phyloP scores from a whole-genome alignment of 192 early-diverging fungal species.

The Coemansia sp. region DNA sequence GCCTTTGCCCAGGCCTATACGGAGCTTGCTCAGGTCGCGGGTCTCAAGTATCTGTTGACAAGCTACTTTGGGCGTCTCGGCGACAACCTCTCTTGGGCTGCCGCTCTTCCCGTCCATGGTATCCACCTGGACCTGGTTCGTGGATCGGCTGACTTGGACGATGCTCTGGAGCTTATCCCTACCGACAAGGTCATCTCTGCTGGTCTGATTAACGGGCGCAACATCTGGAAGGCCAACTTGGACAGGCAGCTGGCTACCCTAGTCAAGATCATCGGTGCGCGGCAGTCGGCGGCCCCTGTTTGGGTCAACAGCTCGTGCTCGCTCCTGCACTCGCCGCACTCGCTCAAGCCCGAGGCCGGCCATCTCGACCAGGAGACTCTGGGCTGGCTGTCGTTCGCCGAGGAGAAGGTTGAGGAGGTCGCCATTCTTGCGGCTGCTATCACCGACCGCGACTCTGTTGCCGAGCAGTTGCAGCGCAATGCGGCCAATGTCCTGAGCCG shows the following conservation, averaged over 20 bases:
- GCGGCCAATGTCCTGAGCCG: constrained; percentile 65
- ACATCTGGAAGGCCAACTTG: constrained; percentile 96
- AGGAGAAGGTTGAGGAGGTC: constrained; percentile 89
- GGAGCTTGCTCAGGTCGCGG: constrained; percentile 33
- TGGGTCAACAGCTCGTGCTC: constrained; percentile 90
- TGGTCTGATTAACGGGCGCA: constrained; percentile 93
- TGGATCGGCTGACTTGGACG: constrained; percentile 75
- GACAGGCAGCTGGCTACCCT: constrained; percentile 66
- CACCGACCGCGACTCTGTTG: constrained; percentile 57
- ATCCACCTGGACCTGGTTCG: constrained; percentile 92
- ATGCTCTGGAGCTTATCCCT: constrained; percentile 61
- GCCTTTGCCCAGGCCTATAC: constrained; percentile 43
- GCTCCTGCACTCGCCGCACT: constrained; percentile 89
- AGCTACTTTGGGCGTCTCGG: constrained; percentile 92
- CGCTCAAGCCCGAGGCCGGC: constrained; percentile 70
- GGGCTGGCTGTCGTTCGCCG: constrained; percentile 92
- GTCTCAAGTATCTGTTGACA: constrained; percentile 68
- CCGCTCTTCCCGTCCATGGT: constrained; percentile 75
- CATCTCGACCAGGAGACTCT: constrained; percentile 76
- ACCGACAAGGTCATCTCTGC: constrained; percentile 75
- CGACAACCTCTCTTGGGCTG: constrained; percentile 67
- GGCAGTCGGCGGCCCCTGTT: constrained; percentile 58
- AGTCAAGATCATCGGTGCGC: constrained; percentile 59
- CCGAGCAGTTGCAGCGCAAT: constrained; percentile 70
- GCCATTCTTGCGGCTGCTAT: constrained; percentile 61